Evolutionary conservation across 2,329 filamentous ascomycete species (phyloP), one percentile per base, ranked within the genome.

Genomic region (Setomelanomma holmii): DNA sequence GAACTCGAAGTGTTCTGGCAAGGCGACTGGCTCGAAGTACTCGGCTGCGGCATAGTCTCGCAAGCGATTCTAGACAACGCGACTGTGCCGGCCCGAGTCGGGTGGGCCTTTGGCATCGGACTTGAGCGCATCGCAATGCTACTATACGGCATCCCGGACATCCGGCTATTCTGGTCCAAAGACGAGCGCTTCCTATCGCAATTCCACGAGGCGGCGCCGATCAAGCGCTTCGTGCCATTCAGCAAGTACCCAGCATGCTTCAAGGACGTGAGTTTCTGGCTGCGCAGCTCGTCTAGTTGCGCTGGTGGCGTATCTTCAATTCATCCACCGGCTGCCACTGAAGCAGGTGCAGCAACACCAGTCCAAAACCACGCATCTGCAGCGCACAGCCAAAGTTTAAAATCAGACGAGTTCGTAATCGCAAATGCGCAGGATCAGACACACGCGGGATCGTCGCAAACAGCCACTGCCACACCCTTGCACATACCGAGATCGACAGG

Each of bases 101-200:
- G 93, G 4, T 99, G 95, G 95, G 95, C 95, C 1, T 99, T 98
- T 76, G 95, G 95, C 30, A 82, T 98, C 16, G 95, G 95, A 2
- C 84, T 99, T 22, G 95, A 99, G 75, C 86, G 95, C 55, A 93
- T 99, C 58, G 93, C 95, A 55, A 99, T 99, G 95, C 84, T 99
- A 30, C 85, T 99, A 20, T 99, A 97, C 80, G 89, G 90, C 53
- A 96, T 99, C 53, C 91, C 93, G 0, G 95, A 99, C 71, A 99
- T 99, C 63, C 88, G 95, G 11, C 86, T 98, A 4, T 98, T 99
- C 79, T 99, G 95, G 95, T 96, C 90, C 24, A 80, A 82, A 48
- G 95, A 99, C 73, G 71, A 82, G 64, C 86, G 95, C 7, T 99
- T 99, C 77, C 78, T 96, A n/a, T 80, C 79, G 10, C 95, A 99